Base-by-base conservation (phyloP, 345 rosid genomes). In the Eucalyptus sp. region DNA sequence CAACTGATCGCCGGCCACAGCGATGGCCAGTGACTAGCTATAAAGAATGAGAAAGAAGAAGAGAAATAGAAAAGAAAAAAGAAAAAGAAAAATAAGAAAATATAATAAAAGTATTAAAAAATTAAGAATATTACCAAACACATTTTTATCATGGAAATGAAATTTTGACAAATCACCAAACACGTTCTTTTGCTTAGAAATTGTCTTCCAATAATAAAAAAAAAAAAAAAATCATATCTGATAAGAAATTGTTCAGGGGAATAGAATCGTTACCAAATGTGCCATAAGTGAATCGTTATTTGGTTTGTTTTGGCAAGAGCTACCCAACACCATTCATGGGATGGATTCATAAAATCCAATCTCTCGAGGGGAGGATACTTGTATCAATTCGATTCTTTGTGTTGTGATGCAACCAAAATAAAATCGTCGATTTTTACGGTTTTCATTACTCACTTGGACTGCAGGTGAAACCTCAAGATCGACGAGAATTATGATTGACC, bases 1-100 rank as follows among this genome's bases (percentile, higher is more conserved):
- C 1, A 52, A 0, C 8, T 1, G 2, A 0, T 18, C 2, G 10
- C 10, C 4, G 2, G 0, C 25, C 25, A 52, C 10, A 18, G 0
- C 2, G 4, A 2, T 52, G 10, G 24, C 2, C 4, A 1, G 2
- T 52, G 58, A 18, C 4, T 0, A 52, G 10, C 58, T 52, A 52
- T 10, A 52, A 52, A 20, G 4, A 52, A 18, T 10, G 24, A 52
- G 10, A 10, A 52, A 7, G 24, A 52, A 52, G 1, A 18, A 4
- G 10, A 18, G 10, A 18, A 18, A 49, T 3, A 52, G 3, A 51
- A 17, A 51, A 46, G 1, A 3, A 8, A 46, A 52, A 52, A 3
- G 0, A 18, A 18, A 7, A 4, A 52, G 10, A 52, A 51, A 17
- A 51, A 51, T 17, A 51, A 51, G 1, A 52, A 52, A 18, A 52